Evolutionary conservation across 306 rosid genomes (phyloP).

Genomic region (Cucurbita maxima): DNA sequence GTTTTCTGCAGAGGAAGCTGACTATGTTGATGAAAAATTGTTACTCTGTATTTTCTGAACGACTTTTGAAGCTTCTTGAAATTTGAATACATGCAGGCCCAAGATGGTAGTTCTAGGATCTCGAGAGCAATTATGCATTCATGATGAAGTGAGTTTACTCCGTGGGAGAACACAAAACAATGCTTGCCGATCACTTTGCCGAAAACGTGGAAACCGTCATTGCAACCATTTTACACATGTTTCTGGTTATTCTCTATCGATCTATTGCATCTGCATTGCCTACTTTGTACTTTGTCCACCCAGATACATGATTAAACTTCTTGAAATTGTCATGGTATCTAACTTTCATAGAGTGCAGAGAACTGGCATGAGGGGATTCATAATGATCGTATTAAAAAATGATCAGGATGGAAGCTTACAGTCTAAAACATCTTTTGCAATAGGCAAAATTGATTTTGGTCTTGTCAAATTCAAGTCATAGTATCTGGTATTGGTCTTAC

Average conservation of each 20-base stretch:
- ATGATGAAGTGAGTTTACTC: conserved; percentile 69
- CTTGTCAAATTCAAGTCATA: not conserved
- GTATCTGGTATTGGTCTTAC: not conserved
- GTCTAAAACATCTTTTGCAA: not conserved
- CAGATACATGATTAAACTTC: not conserved
- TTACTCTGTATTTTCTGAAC: not conserved
- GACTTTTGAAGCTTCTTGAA: not conserved
- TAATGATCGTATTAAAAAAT: not conserved
- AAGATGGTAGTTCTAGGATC: conserved; percentile 89
- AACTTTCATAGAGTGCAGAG: not conserved
- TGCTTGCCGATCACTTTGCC: conserved; percentile 54
- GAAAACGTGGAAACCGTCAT: conserved; percentile 27
- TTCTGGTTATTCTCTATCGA: conserved; percentile 32
- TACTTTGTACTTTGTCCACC: not conserved
- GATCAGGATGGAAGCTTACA: not conserved
- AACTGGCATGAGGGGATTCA: not conserved
- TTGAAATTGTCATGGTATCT: not conserved
- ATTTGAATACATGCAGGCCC: conserved; percentile 44
- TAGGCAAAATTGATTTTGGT: not conserved
- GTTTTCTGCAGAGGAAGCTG: not conserved
- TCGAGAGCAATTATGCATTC: conserved; percentile 88
- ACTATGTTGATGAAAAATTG: not conserved
- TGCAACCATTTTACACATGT: conserved; percentile 37
- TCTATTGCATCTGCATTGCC: conserved; percentile 3
- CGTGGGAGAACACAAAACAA: conserved; percentile 61